Percentiles rank a stretch among this genome's conserved stretches.
These are phyloP conservation scores for Penicillium desertorum DNA, from an alignment of 495 filamentous ascomycete species.

Conservation along the genomic window DNA sequence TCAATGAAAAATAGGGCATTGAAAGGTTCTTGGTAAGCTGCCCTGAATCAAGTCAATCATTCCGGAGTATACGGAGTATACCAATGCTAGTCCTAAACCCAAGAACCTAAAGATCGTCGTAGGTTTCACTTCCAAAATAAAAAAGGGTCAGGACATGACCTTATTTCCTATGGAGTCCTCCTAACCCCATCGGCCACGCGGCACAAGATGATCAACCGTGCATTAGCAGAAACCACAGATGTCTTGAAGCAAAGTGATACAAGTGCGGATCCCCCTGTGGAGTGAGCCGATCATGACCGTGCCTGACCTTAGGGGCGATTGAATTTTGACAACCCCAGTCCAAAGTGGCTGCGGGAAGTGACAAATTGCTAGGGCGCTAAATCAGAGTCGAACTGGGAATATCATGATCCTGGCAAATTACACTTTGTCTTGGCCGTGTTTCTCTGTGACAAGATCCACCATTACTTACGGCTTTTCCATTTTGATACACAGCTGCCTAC, in stretches of 20 bases:
- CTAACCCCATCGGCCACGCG: not conserved
- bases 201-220: not conserved
- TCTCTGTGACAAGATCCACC: conserved; percentile 3
- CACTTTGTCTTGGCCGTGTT: not conserved
- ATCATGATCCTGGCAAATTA: conserved; percentile 7
- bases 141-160: not conserved
- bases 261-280: conserved; percentile 6
- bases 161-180: not conserved
- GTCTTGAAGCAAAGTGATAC: not conserved
- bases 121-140: not conserved
- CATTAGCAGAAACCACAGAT: not conserved
- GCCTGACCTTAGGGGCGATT: conserved; percentile 5
- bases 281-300: conserved; percentile 7
- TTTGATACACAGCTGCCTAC: conserved; percentile 5
- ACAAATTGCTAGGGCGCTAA: conserved; percentile 7
- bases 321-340: conserved; percentile 7
- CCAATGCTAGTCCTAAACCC: not conserved
- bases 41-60: not conserved
- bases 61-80: not conserved
- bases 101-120: not conserved
- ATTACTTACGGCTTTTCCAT: conserved; percentile 2
- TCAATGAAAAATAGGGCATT: not conserved
- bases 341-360: not conserved
- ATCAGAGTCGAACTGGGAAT: not conserved
- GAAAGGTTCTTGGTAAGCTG: not conserved